phyloP scores from a whole-genome alignment of 2,329 filamentous ascomycete species.

The Pseudogymnoascus sp. region DNA sequence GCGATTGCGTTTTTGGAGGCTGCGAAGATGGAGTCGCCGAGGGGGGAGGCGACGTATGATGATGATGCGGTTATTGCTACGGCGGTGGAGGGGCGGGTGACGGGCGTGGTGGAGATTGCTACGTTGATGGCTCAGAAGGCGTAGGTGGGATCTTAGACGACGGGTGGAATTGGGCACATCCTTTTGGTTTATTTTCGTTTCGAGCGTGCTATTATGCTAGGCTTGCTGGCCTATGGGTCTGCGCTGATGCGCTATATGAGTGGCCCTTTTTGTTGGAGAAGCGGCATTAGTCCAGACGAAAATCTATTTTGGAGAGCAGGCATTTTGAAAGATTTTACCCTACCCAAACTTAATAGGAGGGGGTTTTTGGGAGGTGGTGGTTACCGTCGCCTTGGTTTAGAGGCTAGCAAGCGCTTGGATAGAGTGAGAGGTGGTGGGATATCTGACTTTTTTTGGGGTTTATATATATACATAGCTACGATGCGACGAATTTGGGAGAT shows the following conservation, averaged over 20 bases:
- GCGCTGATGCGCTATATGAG: neutral
- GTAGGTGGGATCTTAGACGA: neutral
- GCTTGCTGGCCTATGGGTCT: neutral
- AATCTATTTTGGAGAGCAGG: neutral
- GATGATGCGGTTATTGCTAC: constrained; percentile 41
- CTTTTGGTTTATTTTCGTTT: neutral
- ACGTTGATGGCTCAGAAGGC: neutral
- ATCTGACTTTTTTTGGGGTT: neutral
- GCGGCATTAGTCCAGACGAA: neutral
- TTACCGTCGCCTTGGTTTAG: neutral
- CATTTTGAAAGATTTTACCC: neutral
- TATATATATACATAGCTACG: neutral
- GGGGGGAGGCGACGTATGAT: constrained; percentile 29
- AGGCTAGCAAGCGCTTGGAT: neutral
- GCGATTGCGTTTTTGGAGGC: constrained; percentile 44
- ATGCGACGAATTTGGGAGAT: neutral
- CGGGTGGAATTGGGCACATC: neutral
- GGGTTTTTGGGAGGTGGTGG: neutral
- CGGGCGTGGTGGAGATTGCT: constrained; percentile 43
- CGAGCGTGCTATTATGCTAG: neutral
- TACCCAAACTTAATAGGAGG: neutral
- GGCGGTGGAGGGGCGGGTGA: constrained; percentile 37
- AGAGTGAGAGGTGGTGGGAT: neutral
- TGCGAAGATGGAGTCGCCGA: constrained; percentile 28
- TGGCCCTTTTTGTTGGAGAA: neutral